phyloP scores from a whole-genome alignment of 2,329 filamentous ascomycete genomes.

The Ophiocordyceps camponoti-saundersi region DNA sequence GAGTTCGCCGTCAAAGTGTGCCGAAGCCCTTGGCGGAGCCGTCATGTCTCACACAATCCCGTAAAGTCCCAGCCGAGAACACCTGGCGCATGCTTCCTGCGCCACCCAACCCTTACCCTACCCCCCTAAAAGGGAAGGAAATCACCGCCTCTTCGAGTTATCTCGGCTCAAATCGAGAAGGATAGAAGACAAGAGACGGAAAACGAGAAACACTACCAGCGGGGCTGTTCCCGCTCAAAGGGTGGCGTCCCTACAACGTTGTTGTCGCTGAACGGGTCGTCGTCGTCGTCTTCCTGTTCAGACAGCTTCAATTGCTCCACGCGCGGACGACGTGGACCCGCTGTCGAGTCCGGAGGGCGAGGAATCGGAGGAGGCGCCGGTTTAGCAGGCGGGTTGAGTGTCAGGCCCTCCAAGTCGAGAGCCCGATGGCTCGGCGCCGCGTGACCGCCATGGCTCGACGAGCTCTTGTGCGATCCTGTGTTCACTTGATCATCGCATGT shows the following conservation, averaged over 20 bases:
- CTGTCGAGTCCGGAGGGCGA: background rate
- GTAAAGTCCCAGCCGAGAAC: background rate
- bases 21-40: background rate
- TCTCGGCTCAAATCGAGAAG: background rate
- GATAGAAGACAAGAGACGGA: background rate
- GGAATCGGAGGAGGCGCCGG: constrained; percentile 23
- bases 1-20: background rate
- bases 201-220: constrained; percentile 8
- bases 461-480: background rate
- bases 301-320: constrained; percentile 1
- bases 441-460: background rate
- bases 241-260: constrained; percentile 41
- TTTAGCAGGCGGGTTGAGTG: constrained; percentile 21
- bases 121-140: background rate
- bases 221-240: constrained; percentile 12
- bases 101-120: no score
- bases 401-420: constrained; percentile 27
- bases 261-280: constrained; percentile 70
- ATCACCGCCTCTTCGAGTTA: background rate
- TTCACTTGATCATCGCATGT: background rate
- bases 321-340: background rate
- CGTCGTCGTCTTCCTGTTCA: constrained; percentile 31
- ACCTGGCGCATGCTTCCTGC: background rate
- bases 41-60: background rate
- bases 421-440: constrained; percentile 13